Conservation (phyloP, 805 yeast genomes). For the Nakazawaea ernobii region DNA sequence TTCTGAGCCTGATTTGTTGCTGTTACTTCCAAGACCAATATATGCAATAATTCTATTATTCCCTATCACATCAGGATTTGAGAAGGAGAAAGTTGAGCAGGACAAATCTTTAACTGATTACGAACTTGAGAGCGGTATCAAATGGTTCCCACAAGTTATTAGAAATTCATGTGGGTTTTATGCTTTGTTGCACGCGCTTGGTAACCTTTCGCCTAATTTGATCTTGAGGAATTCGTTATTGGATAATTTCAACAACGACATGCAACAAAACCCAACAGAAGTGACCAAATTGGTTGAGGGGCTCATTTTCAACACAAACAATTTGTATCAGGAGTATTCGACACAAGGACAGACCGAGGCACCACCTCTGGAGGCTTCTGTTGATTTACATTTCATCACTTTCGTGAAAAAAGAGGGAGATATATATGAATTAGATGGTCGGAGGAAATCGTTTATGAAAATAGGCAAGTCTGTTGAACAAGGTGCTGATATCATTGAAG, state of each 20-base stretch:
- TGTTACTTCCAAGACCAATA: conserved; percentile 78
- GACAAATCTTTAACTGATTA: conserved; percentile 26
- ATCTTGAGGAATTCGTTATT: conserved; percentile 31
- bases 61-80: conserved; percentile 67
- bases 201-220: conserved; percentile 41
- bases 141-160: conserved; percentile 85
- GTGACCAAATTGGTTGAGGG: conserved; percentile 16
- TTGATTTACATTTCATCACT: conserved; percentile 73
- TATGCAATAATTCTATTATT: conserved; percentile 73
- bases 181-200: conserved; percentile 65
- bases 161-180: conserved; percentile 90
- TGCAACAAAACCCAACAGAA: conserved; percentile 6
- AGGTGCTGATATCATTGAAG: conserved; percentile 44
- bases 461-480: conserved; percentile 34
- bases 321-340: conserved; percentile 38
- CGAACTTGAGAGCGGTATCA: conserved; percentile 29
- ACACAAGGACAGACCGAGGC: conserved; percentile 61
- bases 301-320: conserved; percentile 20
- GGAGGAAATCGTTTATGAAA: conserved; percentile 70
- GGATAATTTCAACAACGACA: conserved; percentile 14
- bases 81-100: conserved; percentile 36
- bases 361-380: conserved; percentile 48
- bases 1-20: conserved; percentile 75
- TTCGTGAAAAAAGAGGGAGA: conserved; percentile 54
- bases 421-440: conserved; percentile 84